Percentiles rank a stretch among this genome's conserved stretches.
These are phyloP conservation scores for Sclerospora graminicola DNA, from an alignment of 352 stramenopile species.

Conservation along the genomic window DNA sequence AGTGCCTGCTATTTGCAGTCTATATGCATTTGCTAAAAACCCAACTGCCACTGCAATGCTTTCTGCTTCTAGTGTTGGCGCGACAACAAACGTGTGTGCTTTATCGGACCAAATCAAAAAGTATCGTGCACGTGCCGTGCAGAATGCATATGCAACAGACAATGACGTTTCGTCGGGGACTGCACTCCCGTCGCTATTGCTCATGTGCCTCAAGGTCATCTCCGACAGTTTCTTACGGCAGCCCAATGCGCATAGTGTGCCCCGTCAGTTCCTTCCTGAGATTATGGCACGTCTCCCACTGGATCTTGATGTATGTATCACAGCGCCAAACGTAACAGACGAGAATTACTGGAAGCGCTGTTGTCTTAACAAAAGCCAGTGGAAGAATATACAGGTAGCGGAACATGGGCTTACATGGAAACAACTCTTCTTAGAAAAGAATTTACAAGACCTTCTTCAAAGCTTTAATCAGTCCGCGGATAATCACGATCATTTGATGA, in stretches of 20 bases:
- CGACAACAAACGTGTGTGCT: slow-evolving; percentile 52
- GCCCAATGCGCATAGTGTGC: slow-evolving; percentile 61
- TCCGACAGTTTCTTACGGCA: slow-evolving; percentile 62
- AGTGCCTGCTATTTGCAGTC: neutral
- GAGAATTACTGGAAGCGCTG: slow-evolving; percentile 93
- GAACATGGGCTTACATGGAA: slow-evolving; percentile 92
- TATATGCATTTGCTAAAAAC: no score
- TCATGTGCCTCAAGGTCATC: slow-evolving; percentile 73
- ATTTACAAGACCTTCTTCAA: slow-evolving; percentile 62
- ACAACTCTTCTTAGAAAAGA: slow-evolving; percentile 84
- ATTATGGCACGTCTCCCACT: slow-evolving; percentile 72
- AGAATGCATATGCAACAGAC: slow-evolving; percentile 14
- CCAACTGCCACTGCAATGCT: no score
- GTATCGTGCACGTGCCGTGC: slow-evolving; percentile 54
- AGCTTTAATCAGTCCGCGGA: slow-evolving; percentile 37
- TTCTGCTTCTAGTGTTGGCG: slow-evolving; percentile 54
- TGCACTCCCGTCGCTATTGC: slow-evolving; percentile 40
- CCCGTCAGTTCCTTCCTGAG: slow-evolving; percentile 70
- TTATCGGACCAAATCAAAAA: slow-evolving; percentile 79
- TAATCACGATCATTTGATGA: slow-evolving; percentile 52
- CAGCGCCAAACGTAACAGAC: slow-evolving; percentile 79
- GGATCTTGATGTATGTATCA: slow-evolving; percentile 73
- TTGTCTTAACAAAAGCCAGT: slow-evolving; percentile 71
- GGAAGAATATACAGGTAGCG: slow-evolving; percentile 85
- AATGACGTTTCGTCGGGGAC: slow-evolving; percentile 13